Evolutionary conservation across 305 asterid species (phyloP).

Genomic region (Fraxinus velutina): DNA sequence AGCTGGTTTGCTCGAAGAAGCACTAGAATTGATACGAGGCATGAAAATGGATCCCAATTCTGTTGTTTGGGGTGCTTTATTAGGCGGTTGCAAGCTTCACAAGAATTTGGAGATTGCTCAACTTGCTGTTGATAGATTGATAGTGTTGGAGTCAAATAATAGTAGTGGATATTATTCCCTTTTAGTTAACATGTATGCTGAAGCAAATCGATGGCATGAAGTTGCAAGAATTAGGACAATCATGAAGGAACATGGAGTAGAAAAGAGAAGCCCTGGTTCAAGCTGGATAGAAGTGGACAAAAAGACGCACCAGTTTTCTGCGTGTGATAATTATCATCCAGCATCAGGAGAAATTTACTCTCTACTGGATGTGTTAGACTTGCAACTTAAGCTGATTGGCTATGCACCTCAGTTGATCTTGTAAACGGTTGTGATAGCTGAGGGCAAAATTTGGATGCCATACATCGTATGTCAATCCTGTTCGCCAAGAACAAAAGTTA

Average conservation of each 20-base stretch:
- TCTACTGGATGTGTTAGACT: constrained; percentile 39
- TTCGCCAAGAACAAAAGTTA: background rate
- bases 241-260: constrained; percentile 58
- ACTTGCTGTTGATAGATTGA: constrained; percentile 47
- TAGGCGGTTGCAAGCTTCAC: constrained; percentile 67
- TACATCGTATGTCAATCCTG: background rate
- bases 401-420: constrained; percentile 6
- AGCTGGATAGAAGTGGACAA: constrained; percentile 65
- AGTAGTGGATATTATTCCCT: constrained; percentile 47
- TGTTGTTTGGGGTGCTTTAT: constrained; percentile 66
- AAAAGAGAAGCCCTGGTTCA: constrained; percentile 55
- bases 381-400: constrained; percentile 43
- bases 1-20: constrained; percentile 67
- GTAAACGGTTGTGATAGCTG: constrained; percentile 5
- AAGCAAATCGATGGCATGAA: constrained; percentile 54
- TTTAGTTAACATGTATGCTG: constrained; percentile 42
- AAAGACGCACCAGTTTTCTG: constrained; percentile 58
- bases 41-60: constrained; percentile 70
- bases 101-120: constrained; percentile 61
- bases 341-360: constrained; percentile 39
- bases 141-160: constrained; percentile 52
- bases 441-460: background rate
- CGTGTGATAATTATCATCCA: constrained; percentile 51
- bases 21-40: constrained; percentile 44
- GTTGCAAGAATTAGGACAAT: constrained; percentile 45